A percentile compares a stretch with the other conserved stretches of the same genome.
Conservation (phyloP, 345 rosid genomes). For the Erucastrum elatum region DNA sequence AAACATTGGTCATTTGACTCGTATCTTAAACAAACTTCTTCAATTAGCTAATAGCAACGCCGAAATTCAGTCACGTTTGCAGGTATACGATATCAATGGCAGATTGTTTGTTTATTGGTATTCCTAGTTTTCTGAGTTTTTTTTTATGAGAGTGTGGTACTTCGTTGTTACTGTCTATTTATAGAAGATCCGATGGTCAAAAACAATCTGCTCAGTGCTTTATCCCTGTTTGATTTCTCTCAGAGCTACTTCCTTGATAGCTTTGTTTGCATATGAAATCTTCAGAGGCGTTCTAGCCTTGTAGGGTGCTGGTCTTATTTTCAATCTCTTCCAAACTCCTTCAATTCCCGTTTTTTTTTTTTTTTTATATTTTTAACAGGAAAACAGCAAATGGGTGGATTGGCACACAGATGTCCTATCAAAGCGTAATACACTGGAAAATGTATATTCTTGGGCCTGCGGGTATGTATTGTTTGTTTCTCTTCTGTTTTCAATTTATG, state of each 20-base stretch:
- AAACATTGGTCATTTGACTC: conserved; percentile 87
- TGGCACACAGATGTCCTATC: conserved; percentile 72
- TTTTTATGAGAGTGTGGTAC: not conserved
- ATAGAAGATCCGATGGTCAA: not conserved
- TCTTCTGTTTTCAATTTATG: not conserved
- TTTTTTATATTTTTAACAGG: conserved; percentile 47
- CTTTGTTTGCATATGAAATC: not conserved
- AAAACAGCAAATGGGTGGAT: conserved; percentile 66
- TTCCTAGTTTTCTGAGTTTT: not conserved
- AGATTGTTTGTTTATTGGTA: conserved; percentile 4
- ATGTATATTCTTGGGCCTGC: conserved; percentile 83
- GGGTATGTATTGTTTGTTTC: conserved; percentile 57
- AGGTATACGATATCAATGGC: conserved; percentile 48
- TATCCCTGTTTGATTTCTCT: conserved; percentile 1
- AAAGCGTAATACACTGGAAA: conserved; percentile 80
- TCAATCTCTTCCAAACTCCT: not conserved
- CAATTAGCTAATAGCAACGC: conserved; percentile 65
- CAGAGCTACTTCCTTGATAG: conserved; percentile 11
- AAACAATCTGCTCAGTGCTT: not conserved
- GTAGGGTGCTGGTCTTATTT: conserved; percentile 6
- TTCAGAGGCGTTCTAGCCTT: not conserved
- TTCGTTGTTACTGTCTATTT: not conserved
- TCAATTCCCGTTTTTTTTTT: conserved; percentile 5
- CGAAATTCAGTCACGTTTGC: conserved; percentile 68
- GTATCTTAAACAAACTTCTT: conserved; percentile 78